Evolutionary conservation across 208 protist genomes (phyloP), one percentile per base, ranked within the genome.

Genomic region (Giardia duodenalis): DNA sequence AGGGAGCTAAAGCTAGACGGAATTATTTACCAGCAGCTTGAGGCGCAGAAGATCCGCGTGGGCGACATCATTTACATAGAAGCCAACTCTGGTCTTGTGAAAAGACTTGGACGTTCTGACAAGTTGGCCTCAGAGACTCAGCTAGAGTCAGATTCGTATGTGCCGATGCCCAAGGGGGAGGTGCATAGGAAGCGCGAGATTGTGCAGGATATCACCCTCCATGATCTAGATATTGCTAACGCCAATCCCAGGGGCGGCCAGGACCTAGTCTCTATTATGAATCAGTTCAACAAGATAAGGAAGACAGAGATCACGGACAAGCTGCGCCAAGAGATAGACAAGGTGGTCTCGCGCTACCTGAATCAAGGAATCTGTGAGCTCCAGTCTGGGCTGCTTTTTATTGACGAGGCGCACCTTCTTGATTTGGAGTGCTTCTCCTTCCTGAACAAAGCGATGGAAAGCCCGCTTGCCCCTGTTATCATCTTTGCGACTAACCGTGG

Each of bases 41-140:
- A 95, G 67, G 93, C 94, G 57, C 67, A 95, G 93, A 93, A 94
- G 46, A 96, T 99, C 0, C 93, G 94, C 0, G 95, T 99, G 1
- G 99, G 99, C 39, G 99, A 99, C 95, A 98, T 99, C 47, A 99
- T 99, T 92, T 99, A 99, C 95, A 99, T 99, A 94, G 98, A 99
- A 94, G 97, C 97, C 0, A 99, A 97, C 95, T 98, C 97, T 46
- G 98, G 98, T n/a, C 92, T 92, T 30, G 94, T 95, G n/a, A 95
- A 94, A 46, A 46, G 92, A 2, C 39, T 95, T 2, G 96, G 96
- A 43, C 89, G 95, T 30, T 94, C 93, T 46, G 95, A 96, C 93
- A 92, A 48, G 0, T 96, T 94, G 89, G 95, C 93, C 10, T 93
- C 93, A 0, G 96, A 97, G 46, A 94, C 93, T 30, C 94, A 96